Evolutionary conservation across 352 stramenopile genomes (phyloP).

Genomic region (Thraustochytrium sp.): DNA sequence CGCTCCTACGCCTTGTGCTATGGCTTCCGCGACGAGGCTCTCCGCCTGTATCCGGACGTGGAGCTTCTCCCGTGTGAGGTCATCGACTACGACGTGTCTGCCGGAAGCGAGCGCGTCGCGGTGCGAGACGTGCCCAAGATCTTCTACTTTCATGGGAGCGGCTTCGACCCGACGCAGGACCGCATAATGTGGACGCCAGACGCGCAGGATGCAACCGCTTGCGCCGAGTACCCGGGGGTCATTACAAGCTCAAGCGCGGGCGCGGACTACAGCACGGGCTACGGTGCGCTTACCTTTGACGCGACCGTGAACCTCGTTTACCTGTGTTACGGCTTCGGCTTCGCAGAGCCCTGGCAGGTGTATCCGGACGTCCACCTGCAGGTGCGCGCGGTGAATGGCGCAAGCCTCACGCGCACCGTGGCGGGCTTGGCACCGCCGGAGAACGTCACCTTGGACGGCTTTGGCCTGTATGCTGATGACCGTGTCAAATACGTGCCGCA

Average conservation of each 20-base stretch:
- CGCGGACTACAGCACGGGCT: neutral
- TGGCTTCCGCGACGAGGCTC: neutral
- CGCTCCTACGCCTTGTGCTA: neutral
- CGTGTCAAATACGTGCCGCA: neutral
- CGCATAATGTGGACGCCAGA: neutral
- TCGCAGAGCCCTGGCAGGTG: neutral
- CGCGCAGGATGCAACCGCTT: neutral
- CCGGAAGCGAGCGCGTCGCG: neutral
- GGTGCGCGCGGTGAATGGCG: neutral
- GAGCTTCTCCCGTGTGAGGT: neutral
- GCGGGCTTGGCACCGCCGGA: neutral
- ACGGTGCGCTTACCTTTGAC: neutral
- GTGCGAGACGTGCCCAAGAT: neutral
- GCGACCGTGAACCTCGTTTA: neutral
- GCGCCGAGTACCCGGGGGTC: neutral
- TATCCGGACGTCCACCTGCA: neutral
- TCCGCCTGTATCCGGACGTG: neutral
- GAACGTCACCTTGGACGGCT: neutral
- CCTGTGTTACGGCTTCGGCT: neutral
- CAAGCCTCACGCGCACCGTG: neutral
- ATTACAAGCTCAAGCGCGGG: neutral
- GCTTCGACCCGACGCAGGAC: neutral
- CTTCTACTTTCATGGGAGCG: conserved; percentile 15
- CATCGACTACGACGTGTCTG: neutral
- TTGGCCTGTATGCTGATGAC: neutral